Base-by-base conservation (phyloP, 2,329 filamentous ascomycete genomes). In the Venturia effusa region DNA sequence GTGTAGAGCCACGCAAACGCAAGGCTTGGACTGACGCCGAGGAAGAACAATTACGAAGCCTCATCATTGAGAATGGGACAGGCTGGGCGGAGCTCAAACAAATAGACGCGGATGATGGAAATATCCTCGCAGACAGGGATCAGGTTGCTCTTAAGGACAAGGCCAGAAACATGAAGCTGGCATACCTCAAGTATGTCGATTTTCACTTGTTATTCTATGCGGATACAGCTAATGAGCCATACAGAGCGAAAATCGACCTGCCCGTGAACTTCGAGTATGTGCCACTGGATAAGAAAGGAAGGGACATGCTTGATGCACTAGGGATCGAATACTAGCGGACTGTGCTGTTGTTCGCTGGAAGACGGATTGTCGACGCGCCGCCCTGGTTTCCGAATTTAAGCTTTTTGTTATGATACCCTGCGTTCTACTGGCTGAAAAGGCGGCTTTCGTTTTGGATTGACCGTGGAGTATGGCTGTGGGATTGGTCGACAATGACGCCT, bases 101-200 rank as follows among this genome's bases (percentile, higher is more conserved):
- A 11, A 63, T 74, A 24, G 67, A 71, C 4, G 68, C 72, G 27
- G 69, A 71, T 15, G 68, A 63, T 7, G 48, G 48, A 3, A 43
- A 68, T 2, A 61, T 71, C 51, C 68, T 82, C 22, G 64, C 63
- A 4, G 66, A 68, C 1, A 75, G 83, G 1, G 74, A 71, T 6
- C 80, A 85, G 65, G 80, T 83, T 2, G 80, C 83, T 55, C 66
- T 85, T 8, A 79, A 78, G 66, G 77, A 79, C 57, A 78, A 78
- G 66, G 76, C 71, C 15, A 69, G 75, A 60, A 77, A 72, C 54
- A 74, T 78, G 70, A 74, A 75, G 13, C 65, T 72, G 7, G 71
- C 69, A 48, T 76, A 72, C 71, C 71, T 76, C 39, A 74, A 73
- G 77, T 78, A 69, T 67, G 74, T 68, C 3, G 1, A 24, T 19